phyloP scores from a whole-genome alignment of 148 eudicot genomes.

The Bassia scoparia region DNA sequence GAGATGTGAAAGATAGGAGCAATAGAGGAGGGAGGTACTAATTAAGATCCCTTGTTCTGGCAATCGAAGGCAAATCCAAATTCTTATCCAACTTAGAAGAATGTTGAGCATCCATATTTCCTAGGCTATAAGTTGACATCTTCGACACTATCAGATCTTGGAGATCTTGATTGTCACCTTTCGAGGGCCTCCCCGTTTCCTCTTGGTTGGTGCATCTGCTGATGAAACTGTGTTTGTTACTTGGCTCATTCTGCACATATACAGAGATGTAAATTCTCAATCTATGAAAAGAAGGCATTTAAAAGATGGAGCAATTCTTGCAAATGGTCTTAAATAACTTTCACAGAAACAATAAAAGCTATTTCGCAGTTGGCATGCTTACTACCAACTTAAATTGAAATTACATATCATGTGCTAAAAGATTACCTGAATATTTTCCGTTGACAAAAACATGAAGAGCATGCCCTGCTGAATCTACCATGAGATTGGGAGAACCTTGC shows the following conservation, averaged over 20 bases:
- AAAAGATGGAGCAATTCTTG: too few species aligned
- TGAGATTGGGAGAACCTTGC: slow-evolving; percentile 61
- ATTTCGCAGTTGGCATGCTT: background rate
- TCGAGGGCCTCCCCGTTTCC: slow-evolving; percentile 55
- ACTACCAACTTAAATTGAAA: background rate
- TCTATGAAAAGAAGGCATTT: too few species aligned
- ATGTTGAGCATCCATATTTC: slow-evolving; percentile 25
- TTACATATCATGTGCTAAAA: background rate
- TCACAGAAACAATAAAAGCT: too few species aligned
- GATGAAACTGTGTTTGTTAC: background rate
- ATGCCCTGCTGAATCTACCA: slow-evolving; percentile 77
- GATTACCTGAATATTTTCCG: slow-evolving; percentile 65
- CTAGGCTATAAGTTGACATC: slow-evolving; percentile 24
- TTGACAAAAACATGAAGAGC: slow-evolving; percentile 73
- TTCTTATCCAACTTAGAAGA: slow-evolving; percentile 33
- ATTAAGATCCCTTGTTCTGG: slow-evolving; percentile 30
- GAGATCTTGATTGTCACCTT: slow-evolving; percentile 42
- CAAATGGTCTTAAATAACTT: too few species aligned
- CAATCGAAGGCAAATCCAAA: slow-evolving; percentile 25
- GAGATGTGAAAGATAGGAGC: background rate
- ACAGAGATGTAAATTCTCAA: too few species aligned
- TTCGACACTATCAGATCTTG: too few species aligned
- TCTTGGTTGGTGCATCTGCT: slow-evolving; percentile 32
- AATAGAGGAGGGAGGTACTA: slow-evolving; percentile 34
- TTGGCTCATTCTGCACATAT: slow-evolving; percentile 26